phyloP scores from a whole-genome alignment of 2,329 filamentous ascomycete species.

The Leptographium flavum region DNA sequence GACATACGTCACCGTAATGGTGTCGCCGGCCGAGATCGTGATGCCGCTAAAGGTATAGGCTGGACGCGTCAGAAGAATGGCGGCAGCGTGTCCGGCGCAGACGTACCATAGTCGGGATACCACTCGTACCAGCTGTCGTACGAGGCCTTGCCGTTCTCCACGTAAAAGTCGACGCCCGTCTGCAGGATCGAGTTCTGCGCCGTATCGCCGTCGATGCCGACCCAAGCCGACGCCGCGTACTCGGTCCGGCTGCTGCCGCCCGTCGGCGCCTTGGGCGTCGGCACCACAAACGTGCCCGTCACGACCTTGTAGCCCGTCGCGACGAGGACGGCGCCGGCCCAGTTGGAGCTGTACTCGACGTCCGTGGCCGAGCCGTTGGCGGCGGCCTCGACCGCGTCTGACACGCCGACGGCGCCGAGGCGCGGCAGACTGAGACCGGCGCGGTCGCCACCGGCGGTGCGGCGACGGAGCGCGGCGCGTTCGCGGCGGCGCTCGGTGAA shows the following conservation, averaged over 20 bases:
- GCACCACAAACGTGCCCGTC: slow-evolving; percentile 10
- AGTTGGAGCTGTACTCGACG: slow-evolving; percentile 28
- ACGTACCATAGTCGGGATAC: slow-evolving; percentile 12
- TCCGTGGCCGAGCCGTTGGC: neutral
- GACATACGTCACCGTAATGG: slow-evolving; percentile 13
- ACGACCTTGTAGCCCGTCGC: slow-evolving; percentile 4
- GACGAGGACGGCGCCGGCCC: slow-evolving; percentile 6
- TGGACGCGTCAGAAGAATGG: neutral
- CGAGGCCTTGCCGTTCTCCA: neutral
- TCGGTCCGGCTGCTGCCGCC: slow-evolving; percentile 9
- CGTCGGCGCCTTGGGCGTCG: slow-evolving; percentile 10
- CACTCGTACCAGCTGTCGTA: slow-evolving; percentile 17
- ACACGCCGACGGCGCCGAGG: neutral
- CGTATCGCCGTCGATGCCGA: slow-evolving; percentile 17
- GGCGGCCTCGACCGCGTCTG: neutral
- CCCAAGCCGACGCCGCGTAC: slow-evolving; percentile 16
- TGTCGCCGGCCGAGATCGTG: slow-evolving; percentile 15
- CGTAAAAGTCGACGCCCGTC: slow-evolving; percentile 15
- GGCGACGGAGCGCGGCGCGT: neutral
- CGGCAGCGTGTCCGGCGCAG: neutral
- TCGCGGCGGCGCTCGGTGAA: neutral
- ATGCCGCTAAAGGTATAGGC: slow-evolving; percentile 14
- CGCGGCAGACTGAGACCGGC: neutral
- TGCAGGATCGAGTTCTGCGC: slow-evolving; percentile 15
- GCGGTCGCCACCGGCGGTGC: neutral